A percentile compares a stretch with the other conserved stretches of the same genome.
phyloP scores from a whole-genome alignment of 192 early-diverging fungal genomes.

The Podila epicladia region DNA sequence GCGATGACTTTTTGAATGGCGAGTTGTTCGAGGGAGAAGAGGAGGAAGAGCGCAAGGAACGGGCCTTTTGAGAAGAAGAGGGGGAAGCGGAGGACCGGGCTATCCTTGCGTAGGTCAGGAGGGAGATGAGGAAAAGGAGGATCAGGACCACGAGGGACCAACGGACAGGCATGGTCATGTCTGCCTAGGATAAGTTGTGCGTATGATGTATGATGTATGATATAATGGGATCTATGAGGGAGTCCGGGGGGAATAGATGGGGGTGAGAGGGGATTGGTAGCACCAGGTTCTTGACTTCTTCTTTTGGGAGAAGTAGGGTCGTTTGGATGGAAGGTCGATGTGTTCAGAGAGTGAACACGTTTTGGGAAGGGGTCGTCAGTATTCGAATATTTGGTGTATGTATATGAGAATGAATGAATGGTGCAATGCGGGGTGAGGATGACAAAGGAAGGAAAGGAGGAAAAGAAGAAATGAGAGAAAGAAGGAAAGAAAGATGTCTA shows the following conservation, averaged over 20 bases:
- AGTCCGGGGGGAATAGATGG: too few relatives aligned
- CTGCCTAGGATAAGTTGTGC: not conserved
- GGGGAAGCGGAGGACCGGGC: not conserved
- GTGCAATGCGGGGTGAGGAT: not conserved
- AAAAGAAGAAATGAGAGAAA: not conserved
- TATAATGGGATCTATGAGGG: not conserved
- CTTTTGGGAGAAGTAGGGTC: too few relatives aligned
- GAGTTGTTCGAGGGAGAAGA: too few relatives aligned
- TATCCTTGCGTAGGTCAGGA: slow-evolving; percentile 32
- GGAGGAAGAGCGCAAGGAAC: not conserved
- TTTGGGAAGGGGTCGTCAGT: slow-evolving; percentile 4
- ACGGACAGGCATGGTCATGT: slow-evolving; percentile 30
- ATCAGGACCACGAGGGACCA: slow-evolving; percentile 35
- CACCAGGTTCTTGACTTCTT: not conserved
- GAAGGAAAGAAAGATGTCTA: not conserved
- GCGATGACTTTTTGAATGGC: not conserved
- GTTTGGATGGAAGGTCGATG: not conserved
- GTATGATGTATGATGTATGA: not conserved
- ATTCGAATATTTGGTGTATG: not conserved
- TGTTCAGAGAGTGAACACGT: not conserved
- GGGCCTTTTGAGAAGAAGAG: not conserved
- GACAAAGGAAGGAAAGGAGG: slow-evolving; percentile 1
- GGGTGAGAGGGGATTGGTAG: not conserved
- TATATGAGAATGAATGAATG: not conserved
- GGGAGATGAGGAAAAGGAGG: slow-evolving; percentile 34